Evolutionary conservation across 192 early-diverging fungal genomes (phyloP), one percentile per base, ranked within the genome.

Genomic region (Endogone sp.): DNA sequence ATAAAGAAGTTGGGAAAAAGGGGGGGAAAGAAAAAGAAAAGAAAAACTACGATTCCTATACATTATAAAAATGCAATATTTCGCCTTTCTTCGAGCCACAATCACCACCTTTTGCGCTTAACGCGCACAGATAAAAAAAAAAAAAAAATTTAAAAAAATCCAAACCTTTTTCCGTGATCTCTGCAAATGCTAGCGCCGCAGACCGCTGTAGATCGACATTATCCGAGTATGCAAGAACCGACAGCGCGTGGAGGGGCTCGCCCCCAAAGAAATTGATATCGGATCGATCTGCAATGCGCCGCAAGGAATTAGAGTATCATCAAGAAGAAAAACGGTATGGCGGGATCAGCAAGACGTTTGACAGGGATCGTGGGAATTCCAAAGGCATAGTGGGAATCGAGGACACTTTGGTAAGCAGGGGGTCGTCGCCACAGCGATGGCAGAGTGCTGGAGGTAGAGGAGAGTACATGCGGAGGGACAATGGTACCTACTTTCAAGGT

Each of bases 111-210:
- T n/a, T n/a, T n/a, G n/a, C n/a, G n/a, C n/a, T n/a, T n/a, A 29
- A 30, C 64, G 49, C 28, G 3, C 26, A 59, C 13, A 28, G 57
- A 67, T 73, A n/a, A n/a, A n/a, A n/a, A n/a, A n/a, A n/a, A n/a
- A n/a, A n/a, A n/a, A n/a, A n/a, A n/a, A n/a, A n/a, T n/a, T n/a
- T n/a, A n/a, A n/a, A n/a, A n/a, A n/a, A n/a, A n/a, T n/a, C n/a
- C n/a, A n/a, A n/a, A 90, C 86, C 87, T 80, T 90, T 89, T 75
- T 95, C 94, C 25, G 94, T 94, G 31, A 95, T 91, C 73, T 95
- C 94, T 60, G 90, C 92, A 80, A 94, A 95, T 2, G 92, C 92
- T 69, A 93, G 81, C 23, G 94, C 92, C 0, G 92, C 94, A 4
- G 92, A 94, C 29, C 93, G 82, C 75, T 95, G 92, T 63, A 94